Base-by-base conservation (phyloP, 805 yeast genomes). In the Ogataea angusta region DNA sequence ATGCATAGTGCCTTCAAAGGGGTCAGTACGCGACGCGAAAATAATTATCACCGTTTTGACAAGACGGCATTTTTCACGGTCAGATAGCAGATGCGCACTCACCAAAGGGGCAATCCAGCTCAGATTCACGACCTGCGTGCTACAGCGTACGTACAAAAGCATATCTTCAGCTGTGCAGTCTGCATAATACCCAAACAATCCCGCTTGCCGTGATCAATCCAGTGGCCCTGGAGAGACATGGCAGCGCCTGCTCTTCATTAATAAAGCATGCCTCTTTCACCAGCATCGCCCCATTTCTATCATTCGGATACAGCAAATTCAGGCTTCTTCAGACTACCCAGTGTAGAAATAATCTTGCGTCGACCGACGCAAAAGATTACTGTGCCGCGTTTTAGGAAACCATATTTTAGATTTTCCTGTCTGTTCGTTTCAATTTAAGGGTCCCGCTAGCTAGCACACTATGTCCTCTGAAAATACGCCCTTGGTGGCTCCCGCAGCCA, bases 391-490 rank as follows among this genome's bases (percentile, higher is more conserved):
- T 12, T 12, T 24, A 24, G 9, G 10, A 24, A 24, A 24, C n/a
- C 6, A 24, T 15, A 12, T 6, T n/a, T 15, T 3, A 6, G 12
- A n/a, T 28, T 28, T 28, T 29, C 19, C 12, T 29, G 19, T 15
- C n/a, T 29, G 13, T 17, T 5, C n/a, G 7, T 15, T 29, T 10
- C 17, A 15, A 6, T 12, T 5, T n/a, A 15, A 29, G 31, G 31
- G 31, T 29, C 31, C 31, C 15, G 3, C 5, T 6, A 6, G 6
- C 19, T 10, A 10, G 19, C 17, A 12, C 22, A 19, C 14, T n/a
- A 47, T 48, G 52, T 13, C 49, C 7, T 31, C 50, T 2, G 52
- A 48, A 43, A 30, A 23, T 7, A 18, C 50, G 8, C 40, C 49
- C 6, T 39, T 47, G 33, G 35, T 47, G 6, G 30, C 30, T 30